phyloP scores from a whole-genome alignment of 345 rosid species.

The Syzygium oleosum region DNA sequence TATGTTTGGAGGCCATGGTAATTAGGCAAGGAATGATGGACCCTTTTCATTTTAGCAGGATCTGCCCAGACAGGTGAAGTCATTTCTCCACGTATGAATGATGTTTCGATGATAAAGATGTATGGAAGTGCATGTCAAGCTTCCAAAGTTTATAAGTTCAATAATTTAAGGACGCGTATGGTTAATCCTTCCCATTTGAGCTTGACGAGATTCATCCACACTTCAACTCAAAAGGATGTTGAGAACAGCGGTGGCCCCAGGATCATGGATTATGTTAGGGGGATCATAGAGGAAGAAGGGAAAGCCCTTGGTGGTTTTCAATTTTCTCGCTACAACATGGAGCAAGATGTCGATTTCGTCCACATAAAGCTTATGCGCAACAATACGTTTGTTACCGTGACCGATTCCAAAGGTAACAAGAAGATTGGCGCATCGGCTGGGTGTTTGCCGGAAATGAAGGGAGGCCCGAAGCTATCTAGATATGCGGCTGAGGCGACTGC shows the following conservation, averaged over 20 bases:
- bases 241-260: slow-evolving; percentile 9
- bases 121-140: neutral
- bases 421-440: slow-evolving; percentile 57
- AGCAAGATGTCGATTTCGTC: slow-evolving; percentile 54
- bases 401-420: slow-evolving; percentile 73
- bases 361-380: slow-evolving; percentile 63
- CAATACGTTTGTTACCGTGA: slow-evolving; percentile 70
- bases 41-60: neutral
- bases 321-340: slow-evolving; percentile 15
- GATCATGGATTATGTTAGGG: slow-evolving; percentile 43
- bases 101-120: neutral
- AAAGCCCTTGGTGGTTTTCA: slow-evolving; percentile 5
- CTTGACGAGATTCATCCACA: slow-evolving; percentile 20
- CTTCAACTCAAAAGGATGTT: slow-evolving; percentile 18
- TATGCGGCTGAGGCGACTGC: slow-evolving; percentile 91
- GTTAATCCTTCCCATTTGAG: neutral
- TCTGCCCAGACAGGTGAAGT: neutral
- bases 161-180: neutral
- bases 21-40: neutral
- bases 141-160: neutral
- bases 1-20: slow-evolving; percentile 1
- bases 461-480: slow-evolving; percentile 45
- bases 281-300: slow-evolving; percentile 32
- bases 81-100: neutral
- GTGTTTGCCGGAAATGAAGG: slow-evolving; percentile 40